Conservation (phyloP, 768 basidiomycete genomes). For the Trametes maxima region DNA sequence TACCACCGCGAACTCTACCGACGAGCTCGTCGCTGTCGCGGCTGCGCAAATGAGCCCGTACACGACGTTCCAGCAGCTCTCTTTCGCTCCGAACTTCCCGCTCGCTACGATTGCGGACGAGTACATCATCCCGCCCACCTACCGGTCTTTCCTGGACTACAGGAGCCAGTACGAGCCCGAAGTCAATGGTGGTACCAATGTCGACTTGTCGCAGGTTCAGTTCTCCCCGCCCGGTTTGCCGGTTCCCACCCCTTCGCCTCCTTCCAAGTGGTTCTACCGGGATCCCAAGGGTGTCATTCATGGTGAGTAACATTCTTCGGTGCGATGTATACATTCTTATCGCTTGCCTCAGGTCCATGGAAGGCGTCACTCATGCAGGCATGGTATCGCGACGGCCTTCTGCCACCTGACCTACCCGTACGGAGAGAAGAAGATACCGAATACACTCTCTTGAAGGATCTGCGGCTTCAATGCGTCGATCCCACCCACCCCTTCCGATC, state of each 20-base stretch:
- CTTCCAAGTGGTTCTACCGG: constrained; percentile 80
- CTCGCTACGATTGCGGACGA: constrained; percentile 86
- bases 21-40: constrained; percentile 69
- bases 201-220: constrained; percentile 62
- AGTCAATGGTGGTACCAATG: constrained; percentile 40
- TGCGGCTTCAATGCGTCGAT: constrained; percentile 77
- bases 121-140: constrained; percentile 90
- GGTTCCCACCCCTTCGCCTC: constrained; percentile 64
- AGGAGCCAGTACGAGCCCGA: constrained; percentile 65
- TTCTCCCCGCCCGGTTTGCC: constrained; percentile 83
- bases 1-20: constrained; percentile 47
- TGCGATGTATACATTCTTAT: constrained; percentile 9
- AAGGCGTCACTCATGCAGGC: constrained; percentile 85
- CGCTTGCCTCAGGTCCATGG: constrained; percentile 68
- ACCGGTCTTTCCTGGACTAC: constrained; percentile 76
- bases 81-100: constrained; percentile 86
- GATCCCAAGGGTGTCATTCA: constrained; percentile 82
- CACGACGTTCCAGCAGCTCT: constrained; percentile 89
- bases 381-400: constrained; percentile 83
- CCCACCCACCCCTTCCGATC: constrained; percentile 76
- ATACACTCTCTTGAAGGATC: constrained; percentile 70
- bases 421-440: constrained; percentile 73
- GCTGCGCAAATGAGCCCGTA: constrained; percentile 80
- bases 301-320: constrained; percentile 48
- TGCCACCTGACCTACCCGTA: constrained; percentile 83